Conservation (phyloP, 768 basidiomycete species). For the Mycena latifolia region DNA sequence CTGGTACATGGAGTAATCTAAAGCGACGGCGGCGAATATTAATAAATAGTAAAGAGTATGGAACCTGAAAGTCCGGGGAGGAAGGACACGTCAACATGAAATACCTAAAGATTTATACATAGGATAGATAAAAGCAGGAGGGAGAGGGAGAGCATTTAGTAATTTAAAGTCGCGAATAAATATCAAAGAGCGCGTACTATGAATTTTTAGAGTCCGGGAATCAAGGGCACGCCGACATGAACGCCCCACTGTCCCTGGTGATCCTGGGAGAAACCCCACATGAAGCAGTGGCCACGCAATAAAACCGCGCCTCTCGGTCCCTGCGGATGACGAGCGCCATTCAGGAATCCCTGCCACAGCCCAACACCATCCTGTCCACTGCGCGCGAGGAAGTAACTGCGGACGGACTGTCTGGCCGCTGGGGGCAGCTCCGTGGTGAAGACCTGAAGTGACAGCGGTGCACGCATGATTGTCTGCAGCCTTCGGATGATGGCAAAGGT, state of each 20-base stretch:
- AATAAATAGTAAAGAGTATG: no score
- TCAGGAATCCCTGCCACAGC: slow-evolving; percentile 21
- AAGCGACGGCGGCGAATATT: no score
- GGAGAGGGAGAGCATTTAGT: no score
- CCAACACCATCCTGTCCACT: not conserved
- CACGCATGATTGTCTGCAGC: slow-evolving; percentile 13
- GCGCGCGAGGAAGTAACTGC: slow-evolving; percentile 10
- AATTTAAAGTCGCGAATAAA: no score
- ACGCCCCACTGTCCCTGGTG: slow-evolving; percentile 5
- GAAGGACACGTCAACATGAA: no score
- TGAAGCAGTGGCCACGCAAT: slow-evolving; percentile 7
- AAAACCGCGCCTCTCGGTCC: slow-evolving; percentile 24
- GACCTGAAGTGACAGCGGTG: slow-evolving; percentile 8
- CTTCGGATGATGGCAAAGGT: slow-evolving; percentile 19
- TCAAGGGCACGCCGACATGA: slow-evolving; percentile 13
- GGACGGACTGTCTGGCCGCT: slow-evolving; percentile 4
- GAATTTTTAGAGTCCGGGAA: no score
- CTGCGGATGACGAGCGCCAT: not conserved
- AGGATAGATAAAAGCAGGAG: no score
- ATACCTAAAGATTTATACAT: no score
- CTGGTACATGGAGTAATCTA: no score
- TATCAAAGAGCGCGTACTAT: no score
- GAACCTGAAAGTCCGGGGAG: no score
- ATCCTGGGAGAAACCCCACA: slow-evolving; percentile 30
- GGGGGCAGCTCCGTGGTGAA: slow-evolving; percentile 1